Percentiles rank a stretch among this genome's conserved stretches.
Conservation (phyloP, 2,329 filamentous ascomycete genomes). For the Exophiala aquamarina region DNA sequence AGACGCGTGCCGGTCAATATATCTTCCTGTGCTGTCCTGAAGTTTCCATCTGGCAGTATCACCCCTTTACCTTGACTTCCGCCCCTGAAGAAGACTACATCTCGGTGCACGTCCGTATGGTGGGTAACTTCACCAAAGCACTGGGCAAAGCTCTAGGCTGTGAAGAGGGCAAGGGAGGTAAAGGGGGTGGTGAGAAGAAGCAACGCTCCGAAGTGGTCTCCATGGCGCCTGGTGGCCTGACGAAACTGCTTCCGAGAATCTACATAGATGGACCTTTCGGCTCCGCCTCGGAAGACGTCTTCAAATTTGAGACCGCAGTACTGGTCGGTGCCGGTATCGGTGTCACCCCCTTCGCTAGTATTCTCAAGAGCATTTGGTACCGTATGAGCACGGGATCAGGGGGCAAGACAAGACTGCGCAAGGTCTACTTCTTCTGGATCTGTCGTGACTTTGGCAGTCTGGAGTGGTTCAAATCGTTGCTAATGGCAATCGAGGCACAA, state of each 20-base stretch:
- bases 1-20: slow-evolving; percentile 74
- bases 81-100: slow-evolving; percentile 90
- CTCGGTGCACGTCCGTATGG: slow-evolving; percentile 78
- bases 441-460: slow-evolving; percentile 85
- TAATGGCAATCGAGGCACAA: slow-evolving; percentile 82
- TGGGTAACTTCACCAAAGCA: slow-evolving; percentile 76
- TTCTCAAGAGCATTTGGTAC: slow-evolving; percentile 85
- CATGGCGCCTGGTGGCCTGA: slow-evolving; percentile 61
- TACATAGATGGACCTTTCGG: slow-evolving; percentile 86
- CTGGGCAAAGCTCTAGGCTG: slow-evolving; percentile 73
- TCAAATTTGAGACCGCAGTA: slow-evolving; percentile 56
- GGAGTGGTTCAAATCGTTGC: slow-evolving; percentile 83
- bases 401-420: slow-evolving; percentile 70
- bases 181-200: slow-evolving; percentile 33
- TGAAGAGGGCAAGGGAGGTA: slow-evolving; percentile 53
- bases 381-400: slow-evolving; percentile 72
- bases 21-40: slow-evolving; percentile 87
- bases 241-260: slow-evolving; percentile 70
- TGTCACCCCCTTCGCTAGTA: slow-evolving; percentile 53
- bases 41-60: slow-evolving; percentile 84
- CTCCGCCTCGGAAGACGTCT: slow-evolving; percentile 82
- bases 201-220: slow-evolving; percentile 61
- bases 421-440: slow-evolving; percentile 93
- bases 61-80: slow-evolving; percentile 82
- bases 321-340: slow-evolving; percentile 53